Base-by-base conservation (phyloP, 2,329 filamentous ascomycete species). In the Chaetomium strumarium region DNA sequence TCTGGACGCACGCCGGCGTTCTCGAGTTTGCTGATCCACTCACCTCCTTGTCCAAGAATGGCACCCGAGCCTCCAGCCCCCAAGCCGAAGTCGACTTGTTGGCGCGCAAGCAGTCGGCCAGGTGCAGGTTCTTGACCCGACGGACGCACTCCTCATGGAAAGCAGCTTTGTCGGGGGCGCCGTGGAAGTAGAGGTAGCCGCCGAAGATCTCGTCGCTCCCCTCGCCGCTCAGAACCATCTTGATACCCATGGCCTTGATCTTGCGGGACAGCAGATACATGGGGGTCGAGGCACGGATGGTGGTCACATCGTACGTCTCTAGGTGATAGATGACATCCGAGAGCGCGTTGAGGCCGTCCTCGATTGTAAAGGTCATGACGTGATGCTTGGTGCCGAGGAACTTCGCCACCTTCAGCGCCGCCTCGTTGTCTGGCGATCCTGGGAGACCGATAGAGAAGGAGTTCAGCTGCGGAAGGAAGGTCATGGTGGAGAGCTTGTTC, bases 21-120 rank as follows among this genome's bases (percentile, higher is more conserved):
- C 14, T 19, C 16, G n/a, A 6, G 12, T 36, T 20, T 31, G 1
- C 16, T 2, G 5, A 11, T 6, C 37, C 24, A 65, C 72, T 66
- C 66, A 83, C 80, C 74, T 90, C 76, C 79, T 96, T 97, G 75
- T 99, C 93, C 58, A 99, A 76, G 82, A 99, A 99, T 3, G 93
- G 93, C 56, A 99, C 93, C 67, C 93, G 90, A 40, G 95, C 93
- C 76, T 99, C 93, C 33, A 99, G 83, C 67, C 93, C 93, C 93
- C 93, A 99, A 5, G 93, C 93, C 7, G 90, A 91, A 16, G 93
- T 99, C 36, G 92, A 97, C 79, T 99, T 99, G 86, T 99, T 99
- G 70, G 93, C 93, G 64, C 93, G 86, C 65, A 99, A 79, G 73
- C 93, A 97, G 72, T 99, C 93, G n/a, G 91, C 83, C 60, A 96